These are phyloP conservation scores for Globisporangium takayamanum DNA, from an alignment of 352 stramenopile species.

Conservation along the genomic window DNA sequence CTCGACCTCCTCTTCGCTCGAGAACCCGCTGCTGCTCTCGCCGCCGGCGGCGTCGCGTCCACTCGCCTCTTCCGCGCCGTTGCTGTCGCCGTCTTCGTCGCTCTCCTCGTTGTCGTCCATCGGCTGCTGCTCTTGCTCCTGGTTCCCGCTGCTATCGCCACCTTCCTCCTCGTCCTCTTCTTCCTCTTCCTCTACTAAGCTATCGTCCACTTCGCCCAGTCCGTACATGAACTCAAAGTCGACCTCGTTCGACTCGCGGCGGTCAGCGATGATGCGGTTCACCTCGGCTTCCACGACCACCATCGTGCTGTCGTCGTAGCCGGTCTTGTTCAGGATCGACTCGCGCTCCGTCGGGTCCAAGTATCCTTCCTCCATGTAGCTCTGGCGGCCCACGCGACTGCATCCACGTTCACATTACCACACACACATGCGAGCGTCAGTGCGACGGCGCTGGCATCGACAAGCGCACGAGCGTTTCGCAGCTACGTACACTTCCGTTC, in stretches of 20 bases:
- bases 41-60: background rate
- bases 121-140: constrained; percentile 23
- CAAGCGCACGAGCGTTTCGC: background rate
- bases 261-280: constrained; percentile 75
- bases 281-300: constrained; percentile 72
- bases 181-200: constrained; percentile 24
- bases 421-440: constrained; percentile 2
- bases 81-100: constrained; percentile 17
- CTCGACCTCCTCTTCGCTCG: constrained; percentile 11
- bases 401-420: background rate
- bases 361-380: constrained; percentile 85
- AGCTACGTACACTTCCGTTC: constrained; percentile 49
- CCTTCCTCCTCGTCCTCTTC: constrained; percentile 22
- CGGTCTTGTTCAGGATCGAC: constrained; percentile 67
- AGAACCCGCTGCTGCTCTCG: constrained; percentile 8
- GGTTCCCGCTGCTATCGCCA: constrained; percentile 7
- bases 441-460: background rate
- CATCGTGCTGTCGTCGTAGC: constrained; percentile 66
- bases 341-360: constrained; percentile 71
- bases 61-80: constrained; percentile 1
- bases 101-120: constrained; percentile 25
- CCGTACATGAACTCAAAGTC: constrained; percentile 79
- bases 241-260: constrained; percentile 78
- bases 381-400: constrained; percentile 66
- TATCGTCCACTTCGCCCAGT: constrained; percentile 23